Evolutionary conservation across 2,329 filamentous ascomycete species (phyloP).

Genomic region (Aureobasidium sp.): DNA sequence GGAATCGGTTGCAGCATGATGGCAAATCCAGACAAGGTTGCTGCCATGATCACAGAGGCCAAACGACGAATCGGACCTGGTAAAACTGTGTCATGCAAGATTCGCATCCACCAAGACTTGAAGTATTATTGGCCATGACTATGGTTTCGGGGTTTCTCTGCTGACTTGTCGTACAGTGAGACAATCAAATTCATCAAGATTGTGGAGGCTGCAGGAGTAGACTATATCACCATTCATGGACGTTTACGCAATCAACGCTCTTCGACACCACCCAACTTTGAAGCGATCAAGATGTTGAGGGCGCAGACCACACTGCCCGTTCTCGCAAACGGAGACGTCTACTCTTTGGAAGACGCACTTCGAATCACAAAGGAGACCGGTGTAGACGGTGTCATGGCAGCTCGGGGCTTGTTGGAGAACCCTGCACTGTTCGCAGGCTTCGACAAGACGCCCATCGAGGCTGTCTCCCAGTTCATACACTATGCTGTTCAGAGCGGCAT

Average conservation of each 20-base stretch:
- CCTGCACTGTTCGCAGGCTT: constrained; percentile 58
- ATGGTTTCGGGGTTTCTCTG: not conserved
- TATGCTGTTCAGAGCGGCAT: constrained; percentile 43
- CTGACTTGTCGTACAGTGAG: constrained; percentile 18
- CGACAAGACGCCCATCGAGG: constrained; percentile 54
- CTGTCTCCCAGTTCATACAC: constrained; percentile 56
- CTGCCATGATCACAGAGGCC: constrained; percentile 56
- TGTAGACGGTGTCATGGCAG: constrained; percentile 57
- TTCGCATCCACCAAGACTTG: constrained; percentile 59
- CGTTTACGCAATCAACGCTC: constrained; percentile 56
- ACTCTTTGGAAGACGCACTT: constrained; percentile 42
- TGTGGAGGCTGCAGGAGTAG: constrained; percentile 54
- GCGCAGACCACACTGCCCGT: constrained; percentile 51
- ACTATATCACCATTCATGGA: constrained; percentile 66
- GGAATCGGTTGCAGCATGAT: constrained; percentile 63
- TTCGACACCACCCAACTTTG: constrained; percentile 54
- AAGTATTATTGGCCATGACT: constrained; percentile 32
- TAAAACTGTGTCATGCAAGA: constrained; percentile 62
- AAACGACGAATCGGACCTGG: constrained; percentile 44
- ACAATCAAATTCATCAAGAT: constrained; percentile 56
- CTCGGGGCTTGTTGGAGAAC: constrained; percentile 60
- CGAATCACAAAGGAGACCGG: constrained; percentile 28
- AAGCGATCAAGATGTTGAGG: constrained; percentile 52
- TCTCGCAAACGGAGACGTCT: constrained; percentile 63
- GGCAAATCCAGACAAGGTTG: constrained; percentile 57